Evolutionary conservation across 1,139 yeast genomes (phyloP), one percentile per base, ranked within the genome.

Genomic region (Eremothecium gossypii): DNA sequence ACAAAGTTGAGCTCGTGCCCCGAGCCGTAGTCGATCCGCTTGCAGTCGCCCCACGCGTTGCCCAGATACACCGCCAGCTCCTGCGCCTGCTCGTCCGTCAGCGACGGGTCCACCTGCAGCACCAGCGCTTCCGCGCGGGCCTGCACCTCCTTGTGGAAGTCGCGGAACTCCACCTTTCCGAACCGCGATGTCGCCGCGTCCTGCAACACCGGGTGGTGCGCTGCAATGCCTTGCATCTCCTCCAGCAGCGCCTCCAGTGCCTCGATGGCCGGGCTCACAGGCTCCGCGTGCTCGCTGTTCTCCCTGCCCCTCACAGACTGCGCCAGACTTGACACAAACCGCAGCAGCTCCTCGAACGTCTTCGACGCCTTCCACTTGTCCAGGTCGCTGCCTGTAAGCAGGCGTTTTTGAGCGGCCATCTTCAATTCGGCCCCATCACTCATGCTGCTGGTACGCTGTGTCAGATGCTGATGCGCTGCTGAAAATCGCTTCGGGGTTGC

Each of bases 1-100:
- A 89, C 55, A 55, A 91, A 89, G 58, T 87, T 89, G 46, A 91
- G 69, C 60, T 91, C 99, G 61, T 91, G 99, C 20, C 98, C 98
- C 4, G 96, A 84, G 0, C 99, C 99, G 60, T 87, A 91, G 62
- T 91, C 99, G 27, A 91, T 85, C 57, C 99, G 71, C 2, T 76
- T 74, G 44, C 85, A 68, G 57, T 86, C 79, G 0, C 98, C 98
- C 79, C 89, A 89, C 0, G 93, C 73, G 50, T 83, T 87, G 4
- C 55, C 54, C 30, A 85, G 68, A 57, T 85, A 85, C 1, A 67
- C 60, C 0, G 68, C 49, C 8, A 79, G 49, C 51, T 79, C 84
- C 2, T 45, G 43, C 7, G 55, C 51, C 20, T 64, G 58, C 7
- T 54, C 56, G 0, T 50, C 45, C 1, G 48, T 48, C 4, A 55